Base-by-base conservation (phyloP, 352 stramenopile species). In the Globisporangium alternatum region DNA sequence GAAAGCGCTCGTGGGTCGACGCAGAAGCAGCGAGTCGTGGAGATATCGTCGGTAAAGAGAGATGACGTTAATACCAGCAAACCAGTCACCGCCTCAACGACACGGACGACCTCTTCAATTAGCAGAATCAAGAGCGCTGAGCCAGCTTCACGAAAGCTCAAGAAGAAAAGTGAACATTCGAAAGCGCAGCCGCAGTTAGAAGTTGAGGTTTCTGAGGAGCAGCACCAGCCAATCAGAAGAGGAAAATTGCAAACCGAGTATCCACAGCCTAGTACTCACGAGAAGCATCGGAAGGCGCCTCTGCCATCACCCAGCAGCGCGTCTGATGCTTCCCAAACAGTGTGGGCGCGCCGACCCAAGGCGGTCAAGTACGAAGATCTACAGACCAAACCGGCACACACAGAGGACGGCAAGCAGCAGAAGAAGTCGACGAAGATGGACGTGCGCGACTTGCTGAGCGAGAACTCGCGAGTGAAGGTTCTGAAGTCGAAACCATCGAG, bases 371-470 rank as follows among this genome's bases (percentile, higher is more conserved):
- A 62, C 25, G 41, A 54, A 9, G 41, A 54, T 52, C 10, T 62
- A 5, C 56, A 62, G 6, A 13, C 9, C 17, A 47, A 54, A 3
- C 43, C 30, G 19, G n/a, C 17, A 3, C n/a, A 52, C 5, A 19
- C n/a, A n/a, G 52, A 33, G 19, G 25, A 37, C 5, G 39, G 2
- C 52, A 41, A 30, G 13, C 5, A 48, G 43, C 43, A 48, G n/a
- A 52, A 66, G 39, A 52, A 60, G 5, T 49, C 51, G 37, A 39
- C 55, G 7, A 68, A 68, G 39, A 41, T 68, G 45, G 56, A 68
- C 25, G 56, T 68, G 56, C 54, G 63, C 1, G 63, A 68, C n/a
- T 13, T 68, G 55, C 47, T 68, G 37, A 64, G 45, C 31, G 63
- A 63, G 22, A 21, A 68, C 17, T 31, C 54, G 12, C 17, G 31